Percentiles rank a stretch among this genome's conserved stretches.
Conservation (phyloP, 2,329 filamentous ascomycete species). For the Penicillium sp. region DNA sequence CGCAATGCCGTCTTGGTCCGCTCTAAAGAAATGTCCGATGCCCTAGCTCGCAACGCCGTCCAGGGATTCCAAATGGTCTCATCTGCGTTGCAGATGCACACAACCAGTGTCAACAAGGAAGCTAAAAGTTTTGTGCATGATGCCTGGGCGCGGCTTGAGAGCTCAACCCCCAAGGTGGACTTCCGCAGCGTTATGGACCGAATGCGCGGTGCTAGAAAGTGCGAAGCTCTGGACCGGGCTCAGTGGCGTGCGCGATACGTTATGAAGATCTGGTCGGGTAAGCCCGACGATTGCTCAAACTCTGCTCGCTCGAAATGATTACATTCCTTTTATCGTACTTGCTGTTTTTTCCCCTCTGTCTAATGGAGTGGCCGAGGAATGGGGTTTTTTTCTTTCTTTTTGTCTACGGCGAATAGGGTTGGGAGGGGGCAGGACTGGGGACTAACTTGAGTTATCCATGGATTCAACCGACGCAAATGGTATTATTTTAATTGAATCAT, state of each 20-base stretch:
- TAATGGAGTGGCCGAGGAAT: slow-evolving; percentile 12
- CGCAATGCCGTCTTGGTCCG: slow-evolving; percentile 29
- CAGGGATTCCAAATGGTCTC: slow-evolving; percentile 35
- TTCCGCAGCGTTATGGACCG: slow-evolving; percentile 28
- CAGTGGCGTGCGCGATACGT: slow-evolving; percentile 37
- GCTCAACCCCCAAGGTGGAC: slow-evolving; percentile 26
- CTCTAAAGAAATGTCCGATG: slow-evolving; percentile 39
- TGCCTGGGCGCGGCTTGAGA: slow-evolving; percentile 31
- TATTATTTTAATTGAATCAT: slow-evolving; percentile 8
- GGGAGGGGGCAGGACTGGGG: slow-evolving; percentile 9
- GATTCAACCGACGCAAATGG: slow-evolving; percentile 15
- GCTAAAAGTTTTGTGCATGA: slow-evolving; percentile 29
- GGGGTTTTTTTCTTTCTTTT: slow-evolving; percentile 1
- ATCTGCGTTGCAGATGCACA: slow-evolving; percentile 33
- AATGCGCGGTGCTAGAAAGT: slow-evolving; percentile 31
- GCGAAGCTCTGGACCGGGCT: slow-evolving; percentile 34
- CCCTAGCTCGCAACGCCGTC: slow-evolving; percentile 32
- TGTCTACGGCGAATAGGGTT: slow-evolving; percentile 22
- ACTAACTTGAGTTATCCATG: slow-evolving; percentile 4
- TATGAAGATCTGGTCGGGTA: slow-evolving; percentile 24
- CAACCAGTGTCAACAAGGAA: slow-evolving; percentile 30
- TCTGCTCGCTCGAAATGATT: slow-evolving; percentile 3
- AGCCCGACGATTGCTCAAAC: slow-evolving; percentile 8
- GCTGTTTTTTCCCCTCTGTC: slow-evolving; percentile 19
- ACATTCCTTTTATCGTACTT: slow-evolving; percentile 12